Base-by-base conservation (phyloP, 768 basidiomycete genomes). In the Russula sp. region DNA sequence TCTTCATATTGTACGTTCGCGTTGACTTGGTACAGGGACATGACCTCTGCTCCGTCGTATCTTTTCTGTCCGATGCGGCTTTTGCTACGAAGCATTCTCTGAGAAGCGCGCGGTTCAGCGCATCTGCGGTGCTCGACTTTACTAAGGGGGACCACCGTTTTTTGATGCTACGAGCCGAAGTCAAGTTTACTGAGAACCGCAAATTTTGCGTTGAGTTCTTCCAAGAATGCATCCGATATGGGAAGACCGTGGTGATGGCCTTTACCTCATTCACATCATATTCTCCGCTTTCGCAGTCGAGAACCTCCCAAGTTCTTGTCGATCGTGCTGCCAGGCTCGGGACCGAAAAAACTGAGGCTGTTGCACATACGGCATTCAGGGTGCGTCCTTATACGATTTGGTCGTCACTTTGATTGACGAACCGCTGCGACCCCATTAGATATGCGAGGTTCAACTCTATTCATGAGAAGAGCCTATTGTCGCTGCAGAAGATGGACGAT, bases 181-280 rank as follows among this genome's bases (percentile, higher is more conserved):
- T 8, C 32, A 34, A 32, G 2, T 56, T 47, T 6, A 18, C 18
- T 1, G 18, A n/a, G 31, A 45, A 45, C 42, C 40, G 44, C 42
- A 2, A 4, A 6, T 20, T n/a, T n/a, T 56, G 42, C 44, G 7
- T 34, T 4, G n/a, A 47, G 10, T 45, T 45, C 44, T n/a, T 56
- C 45, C 42, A 18, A 56, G 20, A 22, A 56, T 56, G 44, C 44
- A 4, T 56, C 42, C 42, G 32, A 56, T 56, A 45, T 56, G 55
- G 44, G 8, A 13, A 32, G n/a, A 34, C 2, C 11, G 55, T 56
- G 44, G 55, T 35, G 11, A 44, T 55, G 55, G 18, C 44, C 35
- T 45, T 44, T 34, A 34, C 10, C 10, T 18, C 44, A 18, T 56
- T 56, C 55, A 20, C 11, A n/a, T 34, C 55, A 3, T 47, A 56